Evolutionary conservation across 1,284 basidiomycete genomes (phyloP), one percentile per base, ranked within the genome.

Genomic region (Cutaneotrichosporon spelunceum): DNA sequence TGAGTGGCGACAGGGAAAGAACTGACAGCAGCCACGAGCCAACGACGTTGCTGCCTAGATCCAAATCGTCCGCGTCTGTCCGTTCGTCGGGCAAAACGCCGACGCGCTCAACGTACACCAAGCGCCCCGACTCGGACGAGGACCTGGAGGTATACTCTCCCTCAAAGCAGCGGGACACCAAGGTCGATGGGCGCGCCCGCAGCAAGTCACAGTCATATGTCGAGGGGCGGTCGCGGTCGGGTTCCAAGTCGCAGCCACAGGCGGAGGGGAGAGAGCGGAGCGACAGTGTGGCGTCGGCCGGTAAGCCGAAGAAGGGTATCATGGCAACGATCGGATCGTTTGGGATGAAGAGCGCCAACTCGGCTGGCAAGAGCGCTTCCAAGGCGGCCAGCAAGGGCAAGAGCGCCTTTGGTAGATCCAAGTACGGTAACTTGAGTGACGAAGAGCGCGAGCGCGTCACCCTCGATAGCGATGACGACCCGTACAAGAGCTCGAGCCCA

Each of bases 331-430:
- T 77, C 54, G 72, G 75, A 5, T 74, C 73, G 10, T 71, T 77
- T 10, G 72, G 74, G 16, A 70, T 70, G 60, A 79, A 78, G 64
- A 63, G 66, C 4, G 69, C 68, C 10, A 59, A 68, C 47, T 65
- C 68, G 10, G 63, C 56, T 14, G 57, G 62, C 10, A 49, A 57
- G 7, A 62, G 59, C 4, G 59, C 60, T 2, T 56, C 50, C 29
- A 72, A 70, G 50, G 21, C 60, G 3, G 61, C 56, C 26, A 48
- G 59, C 47, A 59, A 48, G 45, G 57, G 36, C 57, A 67, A 72
- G 61, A 36, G 60, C 19, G 49, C 57, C 4, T 27, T 57, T n/a
- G 67, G 87, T 65, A 84, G 83, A 69, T 84, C 86, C 39, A 80
- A 83, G 62, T 88, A 87, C 52, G 69, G 71, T 16, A 64, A 54